Base-by-base conservation (phyloP, 108 stramenopile species). In the Epithemia pelagica region DNA sequence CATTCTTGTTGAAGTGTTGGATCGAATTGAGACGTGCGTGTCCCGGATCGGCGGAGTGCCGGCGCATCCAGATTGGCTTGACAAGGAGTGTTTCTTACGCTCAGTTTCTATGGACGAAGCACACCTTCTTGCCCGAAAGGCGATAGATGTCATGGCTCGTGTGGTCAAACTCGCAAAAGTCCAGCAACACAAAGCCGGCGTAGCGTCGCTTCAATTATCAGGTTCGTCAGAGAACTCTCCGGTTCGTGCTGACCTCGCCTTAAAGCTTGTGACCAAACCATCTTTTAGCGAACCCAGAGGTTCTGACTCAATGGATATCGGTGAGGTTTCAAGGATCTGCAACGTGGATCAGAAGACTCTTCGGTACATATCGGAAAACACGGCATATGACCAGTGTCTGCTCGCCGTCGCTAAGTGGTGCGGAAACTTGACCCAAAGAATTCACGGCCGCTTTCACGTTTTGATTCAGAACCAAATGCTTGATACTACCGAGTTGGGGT, bases 41-140 rank as follows among this genome's bases (percentile, higher is more conserved):
- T 62, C 63, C 67, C 18, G 58, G 65, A 30, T 80, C 51, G 91
- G 88, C 23, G 86, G 82, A 10, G 86, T 88, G 23, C 91, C 91
- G 20, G 74, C 75, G 30, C 82, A 87, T 69, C 91, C 91, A 2
- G 91, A 92, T 59, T 92, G 86, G 86, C 71, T 92, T 53, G 91
- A 92, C 60, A 60, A 51, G 0, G 74, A 64, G 25, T 87, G 83
- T 57, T 69, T 57, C 30, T 69, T 89, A 54, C 76, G 74, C 20
- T 67, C 69, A 21, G 70, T 92, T 33, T 30, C 59, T 29, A 32
- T 66, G 0, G 20, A 54, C 18, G 65, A 75, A 66, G 81, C 83
- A 24, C 46, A 73, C n/a, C 75, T 82, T 51, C 64, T 73, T 56
- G 88, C 88, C 0, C 65, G 66, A 19, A 64, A 32, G 22, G 85